Evolutionary conservation across 805 yeast genomes (phyloP), one percentile per base, ranked within the genome.

Genomic region (Kazachstania kunashirensis): DNA sequence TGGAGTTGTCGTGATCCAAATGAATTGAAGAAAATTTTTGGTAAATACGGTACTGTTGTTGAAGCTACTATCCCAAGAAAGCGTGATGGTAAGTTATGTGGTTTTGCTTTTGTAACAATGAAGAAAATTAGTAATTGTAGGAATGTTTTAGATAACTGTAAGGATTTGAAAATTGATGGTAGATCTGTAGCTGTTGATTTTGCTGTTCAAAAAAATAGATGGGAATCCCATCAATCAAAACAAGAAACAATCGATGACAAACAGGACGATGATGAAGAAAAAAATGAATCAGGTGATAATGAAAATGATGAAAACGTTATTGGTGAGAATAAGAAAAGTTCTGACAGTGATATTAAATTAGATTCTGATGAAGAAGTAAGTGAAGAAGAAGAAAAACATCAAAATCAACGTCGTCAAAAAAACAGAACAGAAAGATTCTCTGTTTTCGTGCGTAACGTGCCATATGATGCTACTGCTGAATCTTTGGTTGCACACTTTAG

Each of bases 101-200:
- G 98, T 9, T 92, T 89, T 70, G 98, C 86, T 0, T 92, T 92
- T 59, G 86, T 92, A 8, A 81, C 92, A 1, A 82, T 92, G 95
- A 76, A 76, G 52, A 84, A 80, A 51, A 68, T 76, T 43, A 62
- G 73, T 20, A 75, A 79, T 44, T 97, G 98, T 34, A 79, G 75
- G 48, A 68, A 65, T 39, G 97, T 96, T 1, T 76, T 88, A 24
- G 83, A 83, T 49, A 85, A 71, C 24, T 67, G 77, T 16, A 71
- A 67, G 35, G 95, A 82, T 6, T 62, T 88, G 54, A 77, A 84
- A 59, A 83, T 92, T 37, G 85, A 77, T 49, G 96, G 86, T 3
- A 76, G 98, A 61, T 79, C 75, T 45, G 96, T 92, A 33, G 92
- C 94, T 16, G 96, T 92, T 16, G 96, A 84, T 70, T 81, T 80